Conservation (phyloP, 2,329 filamentous ascomycete species). For the Aspergillus pseudotamarii region DNA sequence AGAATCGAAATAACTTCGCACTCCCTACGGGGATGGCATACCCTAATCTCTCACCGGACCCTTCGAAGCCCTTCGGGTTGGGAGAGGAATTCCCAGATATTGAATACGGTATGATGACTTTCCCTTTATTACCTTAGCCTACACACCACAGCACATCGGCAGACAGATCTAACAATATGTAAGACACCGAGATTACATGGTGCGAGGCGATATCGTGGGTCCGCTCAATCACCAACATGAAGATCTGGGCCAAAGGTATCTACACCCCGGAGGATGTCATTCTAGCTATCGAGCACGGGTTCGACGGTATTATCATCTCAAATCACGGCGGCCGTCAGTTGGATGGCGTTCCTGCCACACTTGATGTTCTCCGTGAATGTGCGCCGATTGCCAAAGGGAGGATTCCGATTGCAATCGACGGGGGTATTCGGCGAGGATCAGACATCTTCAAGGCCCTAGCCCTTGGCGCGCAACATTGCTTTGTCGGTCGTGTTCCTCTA, state of each 20-base stretch:
- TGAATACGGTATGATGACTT: neutral
- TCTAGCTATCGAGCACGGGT: conserved; percentile 31
- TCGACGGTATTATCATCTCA: conserved; percentile 36
- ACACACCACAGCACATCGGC: neutral
- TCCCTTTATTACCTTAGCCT: neutral
- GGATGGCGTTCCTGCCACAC: conserved; percentile 33
- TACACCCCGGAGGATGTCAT: conserved; percentile 31
- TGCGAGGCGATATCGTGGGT: conserved; percentile 15
- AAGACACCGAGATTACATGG: neutral
- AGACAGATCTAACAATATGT: neutral
- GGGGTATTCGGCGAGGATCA: conserved; percentile 29
- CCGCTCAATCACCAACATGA: neutral
- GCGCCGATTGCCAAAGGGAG: conserved; percentile 24
- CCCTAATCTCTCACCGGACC: conserved; percentile 40
- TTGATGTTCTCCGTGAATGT: conserved; percentile 33
- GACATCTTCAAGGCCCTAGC: conserved; percentile 36
- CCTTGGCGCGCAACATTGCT: conserved; percentile 27
- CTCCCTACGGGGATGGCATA: conserved; percentile 45
- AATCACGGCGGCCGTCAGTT: conserved; percentile 32
- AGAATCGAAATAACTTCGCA: conserved; percentile 54
- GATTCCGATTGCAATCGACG: conserved; percentile 31
- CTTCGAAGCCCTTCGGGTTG: neutral
- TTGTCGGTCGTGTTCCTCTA: conserved; percentile 28
- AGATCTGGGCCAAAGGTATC: conserved; percentile 1
- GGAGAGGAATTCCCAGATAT: neutral